These are phyloP conservation scores for Paraphoma sp. DNA, from an alignment of 2,329 filamentous ascomycete genomes.

Conservation along the genomic window DNA sequence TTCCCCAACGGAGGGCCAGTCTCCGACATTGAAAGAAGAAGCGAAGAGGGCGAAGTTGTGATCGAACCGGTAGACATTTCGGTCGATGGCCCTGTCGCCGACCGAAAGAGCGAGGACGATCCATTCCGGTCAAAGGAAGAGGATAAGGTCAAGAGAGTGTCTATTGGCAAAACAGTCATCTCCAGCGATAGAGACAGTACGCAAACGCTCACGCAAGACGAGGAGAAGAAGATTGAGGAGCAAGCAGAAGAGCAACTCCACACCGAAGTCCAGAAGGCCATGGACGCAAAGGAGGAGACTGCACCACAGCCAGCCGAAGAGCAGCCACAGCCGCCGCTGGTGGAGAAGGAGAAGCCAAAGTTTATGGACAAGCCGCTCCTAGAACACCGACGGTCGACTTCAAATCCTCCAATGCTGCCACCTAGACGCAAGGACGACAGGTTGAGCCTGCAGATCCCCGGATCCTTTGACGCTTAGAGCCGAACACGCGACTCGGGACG, in stretches of 20 bases:
- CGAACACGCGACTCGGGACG: background rate
- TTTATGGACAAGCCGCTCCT: conserved; percentile 12
- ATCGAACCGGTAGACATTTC: conserved; percentile 30
- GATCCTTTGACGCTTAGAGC: conserved; percentile 27
- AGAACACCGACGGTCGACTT: conserved; percentile 33
- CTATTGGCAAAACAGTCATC: conserved; percentile 47
- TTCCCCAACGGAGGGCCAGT: conserved; percentile 28
- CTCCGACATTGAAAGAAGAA: conserved; percentile 28
- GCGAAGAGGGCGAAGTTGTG: conserved; percentile 36
- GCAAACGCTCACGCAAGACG: conserved; percentile 19
- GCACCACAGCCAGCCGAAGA: background rate
- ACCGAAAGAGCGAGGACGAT: conserved; percentile 39
- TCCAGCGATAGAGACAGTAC: conserved; percentile 4
- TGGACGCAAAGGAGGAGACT: conserved; percentile 16
- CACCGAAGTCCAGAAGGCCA: conserved; percentile 34
- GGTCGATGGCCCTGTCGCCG: conserved; percentile 11
- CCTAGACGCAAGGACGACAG: conserved; percentile 41
- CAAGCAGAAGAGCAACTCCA: conserved; percentile 46
- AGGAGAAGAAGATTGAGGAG: conserved; percentile 44
- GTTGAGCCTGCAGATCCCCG: conserved; percentile 44
- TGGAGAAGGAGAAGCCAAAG: background rate
- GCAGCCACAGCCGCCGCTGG: background rate
- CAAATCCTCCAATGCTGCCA: conserved; percentile 28
- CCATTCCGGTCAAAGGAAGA: conserved; percentile 37
- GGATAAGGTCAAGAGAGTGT: conserved; percentile 41